These are phyloP conservation scores for Leishmania martiniquensis DNA, from an alignment of 208 protist species.

Conservation along the genomic window DNA sequence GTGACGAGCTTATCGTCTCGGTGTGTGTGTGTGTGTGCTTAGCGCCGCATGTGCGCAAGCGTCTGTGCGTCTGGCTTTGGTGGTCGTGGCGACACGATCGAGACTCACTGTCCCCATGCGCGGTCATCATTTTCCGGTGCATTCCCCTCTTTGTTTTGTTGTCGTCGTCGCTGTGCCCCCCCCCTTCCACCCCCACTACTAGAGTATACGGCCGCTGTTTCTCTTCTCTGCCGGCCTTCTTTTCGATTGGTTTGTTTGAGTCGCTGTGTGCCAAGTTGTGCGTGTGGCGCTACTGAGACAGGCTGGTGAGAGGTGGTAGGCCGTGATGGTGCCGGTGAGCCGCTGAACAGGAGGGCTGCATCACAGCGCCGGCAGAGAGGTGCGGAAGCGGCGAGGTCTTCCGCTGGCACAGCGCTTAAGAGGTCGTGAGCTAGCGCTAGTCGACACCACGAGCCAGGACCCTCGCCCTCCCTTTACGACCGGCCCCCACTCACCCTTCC, in stretches of 20 bases:
- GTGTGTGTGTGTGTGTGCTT: not conserved
- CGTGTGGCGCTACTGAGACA: not conserved
- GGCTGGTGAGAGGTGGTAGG: not conserved
- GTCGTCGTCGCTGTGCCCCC: not conserved
- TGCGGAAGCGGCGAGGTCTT: not conserved
- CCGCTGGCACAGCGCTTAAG: not conserved
- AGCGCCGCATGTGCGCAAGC: not conserved
- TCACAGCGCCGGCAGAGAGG: not conserved
- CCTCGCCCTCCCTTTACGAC: conserved; percentile 1
- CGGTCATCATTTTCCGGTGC: not conserved
- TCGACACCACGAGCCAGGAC: not conserved
- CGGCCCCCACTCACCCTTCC: not conserved
- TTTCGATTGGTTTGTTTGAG: not conserved
- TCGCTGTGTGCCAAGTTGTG: conserved; percentile 7
- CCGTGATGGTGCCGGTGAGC: not conserved
- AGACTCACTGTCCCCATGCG: not conserved
- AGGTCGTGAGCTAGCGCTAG: not conserved
- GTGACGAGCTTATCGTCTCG: not conserved
- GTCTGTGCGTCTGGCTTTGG: not conserved
- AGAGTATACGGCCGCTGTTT: not conserved
- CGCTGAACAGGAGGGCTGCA: not conserved
- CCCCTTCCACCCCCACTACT: not conserved
- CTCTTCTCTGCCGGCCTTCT: not conserved
- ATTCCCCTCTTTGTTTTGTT: not conserved
- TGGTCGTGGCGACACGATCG: not conserved